phyloP scores from a whole-genome alignment of 495 filamentous ascomycete genomes.

The Penicillium diatomitis region DNA sequence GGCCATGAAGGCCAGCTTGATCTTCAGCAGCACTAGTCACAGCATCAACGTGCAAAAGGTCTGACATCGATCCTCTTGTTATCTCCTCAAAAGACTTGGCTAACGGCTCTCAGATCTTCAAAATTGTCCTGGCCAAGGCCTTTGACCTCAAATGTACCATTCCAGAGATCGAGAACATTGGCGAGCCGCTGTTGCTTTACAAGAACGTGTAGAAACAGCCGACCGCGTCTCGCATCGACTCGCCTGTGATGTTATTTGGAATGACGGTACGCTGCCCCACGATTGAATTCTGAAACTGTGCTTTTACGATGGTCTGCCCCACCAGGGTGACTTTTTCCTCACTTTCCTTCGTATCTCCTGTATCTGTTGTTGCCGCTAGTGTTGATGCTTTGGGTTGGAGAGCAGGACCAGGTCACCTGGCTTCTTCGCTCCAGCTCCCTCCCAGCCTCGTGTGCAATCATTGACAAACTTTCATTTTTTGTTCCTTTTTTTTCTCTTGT shows the following conservation, averaged over 20 bases:
- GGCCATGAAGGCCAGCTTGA: conserved; percentile 93
- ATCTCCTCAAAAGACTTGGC: conserved; percentile 1
- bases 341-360: conserved; percentile 12
- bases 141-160: conserved; percentile 99
- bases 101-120: conserved; percentile 70
- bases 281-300: conserved; percentile 24
- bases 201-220: conserved; percentile 51
- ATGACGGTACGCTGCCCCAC: conserved; percentile 32
- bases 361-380: conserved; percentile 1
- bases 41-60: conserved; percentile 99
- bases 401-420: background rate
- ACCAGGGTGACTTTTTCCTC: conserved; percentile 1
- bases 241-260: conserved; percentile 34
- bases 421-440: background rate
- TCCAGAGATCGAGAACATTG: conserved; percentile 94
- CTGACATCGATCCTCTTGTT: conserved; percentile 1
- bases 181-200: conserved; percentile 92
- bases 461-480: conserved; percentile 1
- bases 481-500: conserved; percentile 6
- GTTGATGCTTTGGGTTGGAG: no score
- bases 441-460: background rate
- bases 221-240: conserved; percentile 5
- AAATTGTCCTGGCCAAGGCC: conserved; percentile 96
- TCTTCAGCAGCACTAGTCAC: conserved; percentile 97
- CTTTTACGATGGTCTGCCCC: conserved; percentile 2